Evolutionary conservation across 371 early-diverging fungal genomes (phyloP).

Genomic region (Haplosporangium sp.): DNA sequence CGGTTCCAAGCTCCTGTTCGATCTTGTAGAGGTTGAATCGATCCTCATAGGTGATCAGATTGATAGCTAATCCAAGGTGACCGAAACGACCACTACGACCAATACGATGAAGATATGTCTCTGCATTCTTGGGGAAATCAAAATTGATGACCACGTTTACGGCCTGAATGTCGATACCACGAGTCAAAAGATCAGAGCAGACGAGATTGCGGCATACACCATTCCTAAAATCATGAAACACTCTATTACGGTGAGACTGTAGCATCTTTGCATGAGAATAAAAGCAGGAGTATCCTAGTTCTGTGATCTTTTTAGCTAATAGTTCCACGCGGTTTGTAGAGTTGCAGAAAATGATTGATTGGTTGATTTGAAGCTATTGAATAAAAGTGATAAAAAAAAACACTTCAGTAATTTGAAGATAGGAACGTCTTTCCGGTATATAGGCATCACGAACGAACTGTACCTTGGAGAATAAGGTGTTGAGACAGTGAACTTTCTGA

Average conservation of each 20-base stretch:
- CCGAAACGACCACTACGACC: constrained; percentile 99
- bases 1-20: constrained; percentile 97
- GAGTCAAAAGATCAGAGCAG: constrained; percentile 96
- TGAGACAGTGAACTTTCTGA: constrained; percentile 98
- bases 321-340: constrained; percentile 97
- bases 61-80: constrained; percentile 97
- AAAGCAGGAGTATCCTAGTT: constrained; percentile 98
- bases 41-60: constrained; percentile 97
- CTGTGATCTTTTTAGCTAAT: constrained; percentile 98
- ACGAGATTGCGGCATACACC: constrained; percentile 97
- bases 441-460: neutral
- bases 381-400: constrained; percentile 1
- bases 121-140: constrained; percentile 99
- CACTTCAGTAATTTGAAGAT: neutral
- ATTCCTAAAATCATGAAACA: constrained; percentile 98
- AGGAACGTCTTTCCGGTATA: neutral
- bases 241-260: constrained; percentile 97
- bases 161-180: constrained; percentile 99
- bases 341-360: constrained; percentile 99
- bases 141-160: constrained; percentile 99
- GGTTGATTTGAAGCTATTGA: constrained; percentile 94
- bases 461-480: constrained; percentile 97
- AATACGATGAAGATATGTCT: constrained; percentile 99
- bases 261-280: constrained; percentile 99
- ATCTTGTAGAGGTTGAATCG: constrained; percentile 95